Percentiles rank a stretch among this genome's conserved stretches.
Conservation (phyloP, 495 filamentous ascomycete species). For the Thozetella sp. region DNA sequence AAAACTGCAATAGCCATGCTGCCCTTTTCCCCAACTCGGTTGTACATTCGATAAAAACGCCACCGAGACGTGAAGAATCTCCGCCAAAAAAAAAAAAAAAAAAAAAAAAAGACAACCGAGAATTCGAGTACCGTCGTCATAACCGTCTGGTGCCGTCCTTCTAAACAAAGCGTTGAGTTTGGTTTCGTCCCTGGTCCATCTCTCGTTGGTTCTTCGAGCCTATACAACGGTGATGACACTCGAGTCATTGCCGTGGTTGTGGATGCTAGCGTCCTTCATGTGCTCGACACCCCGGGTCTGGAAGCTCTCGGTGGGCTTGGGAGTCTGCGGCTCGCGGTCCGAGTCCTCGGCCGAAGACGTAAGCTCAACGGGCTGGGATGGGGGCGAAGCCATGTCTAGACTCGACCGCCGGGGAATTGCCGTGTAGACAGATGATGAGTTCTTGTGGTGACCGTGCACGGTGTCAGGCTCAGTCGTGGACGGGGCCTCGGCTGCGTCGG, state of each 20-base stretch:
- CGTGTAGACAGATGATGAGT: conserved; percentile 31
- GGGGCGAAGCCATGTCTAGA: conserved; percentile 7
- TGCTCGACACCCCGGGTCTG: background rate
- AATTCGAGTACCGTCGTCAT: no score
- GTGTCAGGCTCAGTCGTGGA: conserved; percentile 2
- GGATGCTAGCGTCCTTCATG: conserved; percentile 11
- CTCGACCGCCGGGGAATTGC: conserved; percentile 13
- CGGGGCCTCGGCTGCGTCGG: conserved; percentile 4
- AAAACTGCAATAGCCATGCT: background rate
- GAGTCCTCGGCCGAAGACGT: conserved; percentile 28
- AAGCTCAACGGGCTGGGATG: conserved; percentile 15
- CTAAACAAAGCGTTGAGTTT: no score
- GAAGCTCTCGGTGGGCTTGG: conserved; percentile 15
- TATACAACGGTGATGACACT: conserved; percentile 11
- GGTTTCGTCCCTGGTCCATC: no score
- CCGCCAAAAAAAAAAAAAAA: no score
- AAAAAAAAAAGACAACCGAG: no score
- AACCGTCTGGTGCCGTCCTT: no score
- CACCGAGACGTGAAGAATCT: background rate
- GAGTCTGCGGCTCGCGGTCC: conserved; percentile 28
- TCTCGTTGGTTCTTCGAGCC: no score
- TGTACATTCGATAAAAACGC: background rate
- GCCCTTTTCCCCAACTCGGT: background rate
- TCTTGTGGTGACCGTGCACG: conserved; percentile 22
- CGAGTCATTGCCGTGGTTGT: conserved; percentile 4